Evolutionary conservation across 2,329 filamentous ascomycete genomes (phyloP).

Genomic region (Apiospora saccharicola): DNA sequence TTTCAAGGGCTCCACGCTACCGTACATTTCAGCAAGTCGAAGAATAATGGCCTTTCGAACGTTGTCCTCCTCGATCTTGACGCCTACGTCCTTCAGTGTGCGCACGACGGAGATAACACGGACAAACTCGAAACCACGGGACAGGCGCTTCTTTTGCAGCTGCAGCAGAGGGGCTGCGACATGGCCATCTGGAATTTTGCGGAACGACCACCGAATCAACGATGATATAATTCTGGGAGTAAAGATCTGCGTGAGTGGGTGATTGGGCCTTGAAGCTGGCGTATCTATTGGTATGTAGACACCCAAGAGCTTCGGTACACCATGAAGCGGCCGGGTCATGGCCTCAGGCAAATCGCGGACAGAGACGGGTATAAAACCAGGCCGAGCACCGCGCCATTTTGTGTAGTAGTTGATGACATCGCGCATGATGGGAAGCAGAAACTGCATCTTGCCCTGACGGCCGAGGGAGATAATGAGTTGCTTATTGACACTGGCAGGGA

Average conservation of each 20-base stretch:
- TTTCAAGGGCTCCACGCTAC: constrained; percentile 34
- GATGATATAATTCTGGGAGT: constrained; percentile 46
- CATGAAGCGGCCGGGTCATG: constrained; percentile 42
- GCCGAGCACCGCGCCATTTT: constrained; percentile 36
- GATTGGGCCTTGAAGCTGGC: constrained; percentile 47
- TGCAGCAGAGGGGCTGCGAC: constrained; percentile 26
- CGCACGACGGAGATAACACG: constrained; percentile 45
- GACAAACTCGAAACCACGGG: constrained; percentile 39
- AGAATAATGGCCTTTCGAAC: constrained; percentile 40
- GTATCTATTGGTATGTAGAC: constrained; percentile 53
- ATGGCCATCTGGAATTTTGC: constrained; percentile 41
- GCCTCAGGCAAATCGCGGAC: constrained; percentile 49
- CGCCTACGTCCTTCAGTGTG: constrained; percentile 42
- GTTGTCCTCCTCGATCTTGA: constrained; percentile 34
- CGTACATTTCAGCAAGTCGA: constrained; percentile 45
- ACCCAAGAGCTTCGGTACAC: constrained; percentile 42
- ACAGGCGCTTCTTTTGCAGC: constrained; percentile 22
- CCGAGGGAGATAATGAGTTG: constrained; percentile 53
- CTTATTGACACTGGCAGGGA: constrained; percentile 51
- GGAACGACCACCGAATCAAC: constrained; percentile 56
- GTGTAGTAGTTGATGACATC: constrained; percentile 52
- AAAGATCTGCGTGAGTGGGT: constrained; percentile 59
- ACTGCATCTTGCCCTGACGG: constrained; percentile 50
- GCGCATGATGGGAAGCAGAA: constrained; percentile 53
- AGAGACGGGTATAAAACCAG: constrained; percentile 52